Percentiles rank a stretch among this genome's conserved stretches.
These are phyloP conservation scores for Piper longum DNA, from an alignment of 164 flowering plant genomes.

Conservation along the genomic window DNA sequence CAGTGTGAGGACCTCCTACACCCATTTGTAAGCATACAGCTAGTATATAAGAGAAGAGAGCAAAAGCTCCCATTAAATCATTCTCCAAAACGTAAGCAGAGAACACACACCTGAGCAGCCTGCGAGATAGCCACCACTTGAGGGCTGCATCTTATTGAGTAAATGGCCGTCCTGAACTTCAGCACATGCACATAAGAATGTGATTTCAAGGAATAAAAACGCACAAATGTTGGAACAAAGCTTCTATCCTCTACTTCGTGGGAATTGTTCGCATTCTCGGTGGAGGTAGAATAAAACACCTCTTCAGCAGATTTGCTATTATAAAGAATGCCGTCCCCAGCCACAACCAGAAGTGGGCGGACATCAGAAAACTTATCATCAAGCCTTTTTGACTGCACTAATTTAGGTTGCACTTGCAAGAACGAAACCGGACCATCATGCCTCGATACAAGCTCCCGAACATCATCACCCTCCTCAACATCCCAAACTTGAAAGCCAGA, in stretches of 20 bases:
- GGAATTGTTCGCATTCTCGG: slow-evolving; percentile 16
- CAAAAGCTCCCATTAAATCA: background rate
- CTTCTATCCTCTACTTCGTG: slow-evolving; percentile 25
- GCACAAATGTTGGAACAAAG: slow-evolving; percentile 36
- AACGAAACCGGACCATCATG: slow-evolving; percentile 65
- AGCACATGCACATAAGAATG: slow-evolving; percentile 54
- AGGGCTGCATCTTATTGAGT: slow-evolving; percentile 65
- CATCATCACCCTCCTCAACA: slow-evolving; percentile 66
- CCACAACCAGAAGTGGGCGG: slow-evolving; percentile 53
- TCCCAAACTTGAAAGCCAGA: slow-evolving; percentile 90
- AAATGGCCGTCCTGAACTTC: slow-evolving; percentile 56
- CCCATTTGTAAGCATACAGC: too few species aligned
- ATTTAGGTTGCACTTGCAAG: slow-evolving; percentile 58
- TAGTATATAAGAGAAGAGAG: too few species aligned
- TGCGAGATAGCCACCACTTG: slow-evolving; percentile 59
- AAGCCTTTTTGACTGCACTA: slow-evolving; percentile 22
- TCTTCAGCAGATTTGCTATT: slow-evolving; percentile 23
- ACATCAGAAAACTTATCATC: slow-evolving; percentile 43
- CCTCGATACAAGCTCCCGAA: slow-evolving; percentile 46
- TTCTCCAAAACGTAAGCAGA: background rate
- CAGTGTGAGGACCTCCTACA: too few species aligned
- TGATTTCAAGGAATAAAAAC: slow-evolving; percentile 59
- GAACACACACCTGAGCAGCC: slow-evolving; percentile 50
- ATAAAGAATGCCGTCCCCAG: slow-evolving; percentile 36
- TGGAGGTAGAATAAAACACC: slow-evolving; percentile 16